Conservation (phyloP, 2,329 filamentous ascomycete genomes). For the Monosporascus sp. region DNA sequence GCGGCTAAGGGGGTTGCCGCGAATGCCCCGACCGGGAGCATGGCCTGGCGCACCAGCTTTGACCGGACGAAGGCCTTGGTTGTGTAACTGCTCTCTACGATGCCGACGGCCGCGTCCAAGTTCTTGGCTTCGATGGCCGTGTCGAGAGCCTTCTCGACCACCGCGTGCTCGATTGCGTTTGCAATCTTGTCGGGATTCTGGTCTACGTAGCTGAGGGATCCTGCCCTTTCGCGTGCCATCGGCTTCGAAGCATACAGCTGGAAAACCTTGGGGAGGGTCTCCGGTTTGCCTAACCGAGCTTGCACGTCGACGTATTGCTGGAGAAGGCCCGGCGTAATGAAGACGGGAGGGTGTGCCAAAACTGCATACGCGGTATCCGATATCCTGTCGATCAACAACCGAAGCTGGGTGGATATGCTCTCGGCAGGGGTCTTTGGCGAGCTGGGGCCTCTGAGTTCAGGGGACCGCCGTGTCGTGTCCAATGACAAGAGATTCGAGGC, state of each 20-base stretch:
- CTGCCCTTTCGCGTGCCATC: constrained; percentile 55
- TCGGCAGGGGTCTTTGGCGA: constrained; percentile 8
- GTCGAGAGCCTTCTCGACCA: constrained; percentile 70
- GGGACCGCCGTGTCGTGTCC: constrained; percentile 16
- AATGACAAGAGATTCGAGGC: constrained; percentile 31
- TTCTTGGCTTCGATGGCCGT: constrained; percentile 76
- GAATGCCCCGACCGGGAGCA: constrained; percentile 53
- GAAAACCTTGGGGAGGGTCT: constrained; percentile 75
- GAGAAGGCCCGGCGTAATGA: constrained; percentile 71
- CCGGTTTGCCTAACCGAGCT: constrained; percentile 63
- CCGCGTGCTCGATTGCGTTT: constrained; percentile 64
- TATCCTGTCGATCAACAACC: constrained; percentile 45
- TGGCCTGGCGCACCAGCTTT: constrained; percentile 60
- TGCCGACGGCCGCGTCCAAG: constrained; percentile 69
- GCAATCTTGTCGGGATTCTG: constrained; percentile 64
- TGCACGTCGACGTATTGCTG: constrained; percentile 73
- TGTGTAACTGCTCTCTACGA: constrained; percentile 66
- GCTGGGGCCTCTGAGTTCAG: constrained; percentile 3
- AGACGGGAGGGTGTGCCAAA: constrained; percentile 68
- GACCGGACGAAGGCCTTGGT: constrained; percentile 60
- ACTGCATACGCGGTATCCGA: constrained; percentile 63
- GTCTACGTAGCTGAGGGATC: constrained; percentile 52
- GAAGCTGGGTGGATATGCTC: constrained; percentile 25
- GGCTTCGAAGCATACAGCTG: constrained; percentile 81
- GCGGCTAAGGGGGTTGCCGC: constrained; percentile 59